Conservation (phyloP, 805 yeast genomes). For the Metschnikowia picachoensis region DNA sequence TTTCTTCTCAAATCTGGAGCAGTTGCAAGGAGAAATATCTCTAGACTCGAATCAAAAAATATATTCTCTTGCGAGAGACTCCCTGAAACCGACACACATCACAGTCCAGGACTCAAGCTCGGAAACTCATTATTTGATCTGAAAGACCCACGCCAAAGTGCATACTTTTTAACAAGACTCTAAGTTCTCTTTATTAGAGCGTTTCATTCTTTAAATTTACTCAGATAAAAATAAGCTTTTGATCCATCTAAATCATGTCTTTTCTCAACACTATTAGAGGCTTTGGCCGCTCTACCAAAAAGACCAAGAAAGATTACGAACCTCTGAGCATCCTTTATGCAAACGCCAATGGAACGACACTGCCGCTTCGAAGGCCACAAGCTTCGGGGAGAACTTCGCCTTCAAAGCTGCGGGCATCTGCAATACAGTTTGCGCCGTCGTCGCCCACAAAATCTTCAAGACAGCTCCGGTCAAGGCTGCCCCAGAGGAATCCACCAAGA, state of each 20-base stretch:
- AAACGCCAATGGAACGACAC: conserved; percentile 30
- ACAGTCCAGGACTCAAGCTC: no score
- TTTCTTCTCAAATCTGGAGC: no score
- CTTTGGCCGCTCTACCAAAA: conserved; percentile 43
- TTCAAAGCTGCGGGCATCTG: conserved; percentile 26
- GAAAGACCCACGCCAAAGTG: no score
- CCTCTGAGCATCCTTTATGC: conserved; percentile 29
- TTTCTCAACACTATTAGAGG: conserved; percentile 47
- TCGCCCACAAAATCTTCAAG: conserved; percentile 22
- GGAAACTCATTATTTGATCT: no score
- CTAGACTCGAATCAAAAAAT: no score
- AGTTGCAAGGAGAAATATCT: no score
- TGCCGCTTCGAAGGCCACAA: conserved; percentile 35
- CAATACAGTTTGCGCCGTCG: conserved; percentile 22
- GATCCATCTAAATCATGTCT: conserved; percentile 29
- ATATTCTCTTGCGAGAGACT: no score
- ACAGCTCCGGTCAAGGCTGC: conserved; percentile 16
- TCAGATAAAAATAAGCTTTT: not conserved
- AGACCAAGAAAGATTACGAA: conserved; percentile 34
- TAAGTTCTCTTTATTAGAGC: no score
- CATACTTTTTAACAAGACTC: no score
- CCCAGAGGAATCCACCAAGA: conserved; percentile 10
- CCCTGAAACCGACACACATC: no score
- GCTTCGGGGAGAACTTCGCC: conserved; percentile 40
- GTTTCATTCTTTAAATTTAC: not conserved